Base-by-base conservation (phyloP, 371 early-diverging fungal species). In the Choanephora cucurbitarum region DNA sequence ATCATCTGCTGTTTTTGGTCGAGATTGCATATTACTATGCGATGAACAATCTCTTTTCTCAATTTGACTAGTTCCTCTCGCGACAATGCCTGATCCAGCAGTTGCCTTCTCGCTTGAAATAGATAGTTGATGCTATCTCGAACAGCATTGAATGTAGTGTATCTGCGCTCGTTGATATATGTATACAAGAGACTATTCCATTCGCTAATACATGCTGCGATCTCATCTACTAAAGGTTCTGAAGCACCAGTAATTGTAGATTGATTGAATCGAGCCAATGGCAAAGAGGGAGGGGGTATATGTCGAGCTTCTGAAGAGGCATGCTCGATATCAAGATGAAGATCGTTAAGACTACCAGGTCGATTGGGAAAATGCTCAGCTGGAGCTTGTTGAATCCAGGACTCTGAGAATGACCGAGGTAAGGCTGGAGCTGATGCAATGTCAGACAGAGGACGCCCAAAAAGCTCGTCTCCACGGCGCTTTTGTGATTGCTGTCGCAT, bases 221-320 rank as follows among this genome's bases (percentile, higher is more conserved):
- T 83, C 50, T 88, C 90, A 55, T 89, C 91, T 3, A 87, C 75
- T 6, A 91, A 59, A 4, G 88, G 84, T 55, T 91, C 89, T 8
- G 70, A 70, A 28, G 45, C 57, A 11, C 88, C 91, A 0, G 78
- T 77, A 0, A 71, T 55, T 1, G 89, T 85, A 0, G 77, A 78
- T 31, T 83, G 78, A n/a, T 76, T 73, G 44, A 72, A 80, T 47
- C 86, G 67, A 54, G 76, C 61, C 15, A 79, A 52, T 8, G 80
- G 76, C 15, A 81, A 63, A 14, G 82, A 59, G 18, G 78, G 77
- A 28, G 76, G 67, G 54, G 66, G 57, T 60, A 65, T 65, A 53
- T 53, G 57, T 10, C 22, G 24, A 13, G 32, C 48, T 2, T 47
- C 24, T 23, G 23, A 44, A 23, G 52, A 24, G 31, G n/a, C 23